Base-by-base conservation (phyloP, 2,329 filamentous ascomycete genomes). In the Diplodia sapinea region DNA sequence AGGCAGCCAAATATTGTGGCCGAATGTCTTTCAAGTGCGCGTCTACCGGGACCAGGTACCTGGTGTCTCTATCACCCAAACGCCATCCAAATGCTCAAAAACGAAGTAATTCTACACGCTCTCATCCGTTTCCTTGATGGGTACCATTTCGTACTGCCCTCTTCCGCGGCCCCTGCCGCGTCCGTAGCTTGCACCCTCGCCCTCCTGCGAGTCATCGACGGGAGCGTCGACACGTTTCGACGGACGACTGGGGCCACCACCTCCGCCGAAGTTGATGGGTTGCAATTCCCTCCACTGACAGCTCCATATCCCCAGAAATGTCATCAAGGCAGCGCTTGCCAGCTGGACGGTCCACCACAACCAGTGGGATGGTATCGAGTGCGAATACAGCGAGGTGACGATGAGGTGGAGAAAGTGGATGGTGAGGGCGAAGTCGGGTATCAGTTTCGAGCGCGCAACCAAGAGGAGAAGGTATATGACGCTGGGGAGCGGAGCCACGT, bases 391-490 rank as follows among this genome's bases (percentile, higher is more conserved):
- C 23, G 89, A 89, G 33, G 92, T 91, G 73, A 92, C 79, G 73
- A 95, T 71, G 65, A 97, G 86, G 77, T 97, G 92, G 51, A 97
- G 82, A 77, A 91, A 86, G 81, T 96, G 93, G 20, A 97, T 86
- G 2, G 94, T 97, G 29, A 97, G 83, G 38, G 93, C 92, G 78
- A 98, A 99, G 80, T 99, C 95, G 72, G 93, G 93, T 62, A 98
- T 91, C 69, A 98, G 90, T 79, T 98, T 98, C 57, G 91, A 95
- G 70, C 95, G 92, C 23, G 90, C 89, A 72, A 99, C 88, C 68
- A 98, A 83, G 65, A 94, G 81, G 62, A 97, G 88, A 68, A 97
- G 90, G 51, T 93, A 91, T 68, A 96, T 88, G 51, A 92, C 88
- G 76, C 94, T 98, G 75, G 68, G 9, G 43, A 63, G 47, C 36